These are phyloP conservation scores for Paramecium primaurelia DNA, from an alignment of 73 alveolate species.

Conservation along the genomic window DNA sequence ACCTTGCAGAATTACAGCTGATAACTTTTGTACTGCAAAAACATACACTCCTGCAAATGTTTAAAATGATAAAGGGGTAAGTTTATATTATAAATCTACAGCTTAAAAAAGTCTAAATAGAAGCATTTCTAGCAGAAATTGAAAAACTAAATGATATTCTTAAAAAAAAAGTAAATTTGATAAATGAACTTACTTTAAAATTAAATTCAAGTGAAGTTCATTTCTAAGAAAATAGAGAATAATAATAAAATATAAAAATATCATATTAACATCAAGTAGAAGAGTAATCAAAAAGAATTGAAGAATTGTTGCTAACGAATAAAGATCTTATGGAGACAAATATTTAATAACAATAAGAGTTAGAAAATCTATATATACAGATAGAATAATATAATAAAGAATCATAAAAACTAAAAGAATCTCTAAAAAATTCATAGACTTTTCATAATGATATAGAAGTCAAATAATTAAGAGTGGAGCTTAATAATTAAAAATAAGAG, in stretches of 20 bases:
- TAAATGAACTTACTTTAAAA: background rate
- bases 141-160: background rate
- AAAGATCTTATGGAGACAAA: background rate
- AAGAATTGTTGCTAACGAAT: background rate
- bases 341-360: background rate
- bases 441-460: background rate
- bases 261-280: background rate
- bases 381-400: conserved; percentile 14
- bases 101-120: background rate
- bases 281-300: background rate
- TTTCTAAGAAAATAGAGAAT: background rate
- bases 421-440: background rate
- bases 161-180: background rate
- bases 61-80: background rate
- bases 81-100: background rate
- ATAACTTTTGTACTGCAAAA: background rate
- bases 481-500: background rate
- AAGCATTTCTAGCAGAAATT: background rate
- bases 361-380: background rate
- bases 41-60: background rate
- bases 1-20: background rate
- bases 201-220: background rate
- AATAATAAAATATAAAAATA: background rate
- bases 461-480: background rate
- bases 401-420: background rate